A percentile compares a stretch with the other conserved stretches of the same genome.
Conservation (phyloP, 1,284 basidiomycete species). For the Irpex sp. region DNA sequence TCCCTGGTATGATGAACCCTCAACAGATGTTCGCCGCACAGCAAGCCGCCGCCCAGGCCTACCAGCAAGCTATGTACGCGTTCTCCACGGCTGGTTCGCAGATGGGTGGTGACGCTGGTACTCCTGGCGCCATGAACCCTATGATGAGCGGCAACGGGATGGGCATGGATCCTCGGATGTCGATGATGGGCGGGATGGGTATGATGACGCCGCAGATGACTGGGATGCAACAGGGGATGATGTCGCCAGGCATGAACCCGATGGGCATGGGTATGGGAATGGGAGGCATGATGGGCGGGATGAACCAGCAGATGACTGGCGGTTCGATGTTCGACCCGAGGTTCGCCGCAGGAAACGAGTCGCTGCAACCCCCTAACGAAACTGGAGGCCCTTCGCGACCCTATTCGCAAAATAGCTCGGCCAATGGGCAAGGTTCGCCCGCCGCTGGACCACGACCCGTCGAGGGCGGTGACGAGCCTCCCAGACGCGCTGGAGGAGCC, state of each 20-base stretch:
- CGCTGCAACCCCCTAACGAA: slow-evolving; percentile 14
- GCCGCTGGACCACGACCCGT: slow-evolving; percentile 5
- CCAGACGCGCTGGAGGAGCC: not conserved
- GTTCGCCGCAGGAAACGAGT: slow-evolving; percentile 11
- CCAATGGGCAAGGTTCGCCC: slow-evolving; percentile 20
- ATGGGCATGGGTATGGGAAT: slow-evolving; percentile 17
- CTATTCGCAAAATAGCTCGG: slow-evolving; percentile 23
- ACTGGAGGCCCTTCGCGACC: slow-evolving; percentile 12
- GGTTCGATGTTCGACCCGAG: slow-evolving; percentile 18
- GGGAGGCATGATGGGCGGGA: slow-evolving; percentile 6
- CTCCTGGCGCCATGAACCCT: slow-evolving; percentile 39
- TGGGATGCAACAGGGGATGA: slow-evolving; percentile 13
- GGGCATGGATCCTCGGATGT: slow-evolving; percentile 45
- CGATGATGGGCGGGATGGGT: slow-evolving; percentile 42
- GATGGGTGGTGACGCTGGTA: slow-evolving; percentile 51
- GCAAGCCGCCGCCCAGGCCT: slow-evolving; percentile 78
- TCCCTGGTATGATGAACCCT: slow-evolving; percentile 69
- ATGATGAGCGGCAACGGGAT: slow-evolving; percentile 52
- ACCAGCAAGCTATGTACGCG: slow-evolving; percentile 87
- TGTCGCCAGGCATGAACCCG: slow-evolving; percentile 14
- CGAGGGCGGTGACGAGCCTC: slow-evolving; percentile 6
- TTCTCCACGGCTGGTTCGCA: slow-evolving; percentile 80
- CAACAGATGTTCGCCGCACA: slow-evolving; percentile 91
- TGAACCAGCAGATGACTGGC: slow-evolving; percentile 21
- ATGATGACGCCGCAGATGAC: slow-evolving; percentile 36